Conservation (phyloP, 148 eudicot genomes). For the Amaranthus hypochondriacus region DNA sequence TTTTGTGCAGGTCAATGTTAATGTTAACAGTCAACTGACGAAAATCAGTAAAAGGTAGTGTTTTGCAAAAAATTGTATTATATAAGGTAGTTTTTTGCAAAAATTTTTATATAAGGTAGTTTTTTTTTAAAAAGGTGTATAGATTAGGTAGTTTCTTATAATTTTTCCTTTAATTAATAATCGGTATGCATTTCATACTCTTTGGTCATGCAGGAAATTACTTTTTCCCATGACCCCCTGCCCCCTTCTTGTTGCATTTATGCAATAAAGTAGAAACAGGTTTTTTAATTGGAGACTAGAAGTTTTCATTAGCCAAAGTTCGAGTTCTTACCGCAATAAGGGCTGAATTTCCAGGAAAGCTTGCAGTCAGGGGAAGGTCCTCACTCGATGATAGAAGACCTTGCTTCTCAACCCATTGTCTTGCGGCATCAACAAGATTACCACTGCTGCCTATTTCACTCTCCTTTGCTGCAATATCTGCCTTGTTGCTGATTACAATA, state of each 20-base stretch:
- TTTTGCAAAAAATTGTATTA: too few species aligned
- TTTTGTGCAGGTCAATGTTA: too few species aligned
- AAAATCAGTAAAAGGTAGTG: too few species aligned
- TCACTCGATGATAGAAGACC: conserved; percentile 78
- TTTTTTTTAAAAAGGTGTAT: too few species aligned
- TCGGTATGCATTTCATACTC: background rate
- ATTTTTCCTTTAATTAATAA: background rate
- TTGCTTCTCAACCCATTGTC: conserved; percentile 95
- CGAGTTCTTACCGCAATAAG: conserved; percentile 60
- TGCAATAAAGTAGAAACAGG: background rate
- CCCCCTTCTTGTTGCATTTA: too few species aligned
- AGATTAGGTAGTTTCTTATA: background rate
- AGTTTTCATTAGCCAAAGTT: background rate
- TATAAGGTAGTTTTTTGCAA: too few species aligned
- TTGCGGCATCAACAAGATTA: conserved; percentile 84
- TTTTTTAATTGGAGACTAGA: background rate
- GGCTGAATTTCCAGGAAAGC: conserved; percentile 74
- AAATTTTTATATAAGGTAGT: too few species aligned
- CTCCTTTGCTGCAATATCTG: conserved; percentile 70
- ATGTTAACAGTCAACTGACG: too few species aligned
- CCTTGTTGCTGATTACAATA: conserved; percentile 80
- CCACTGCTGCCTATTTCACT: conserved; percentile 75
- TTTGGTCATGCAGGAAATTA: background rate
- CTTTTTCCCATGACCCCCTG: background rate
- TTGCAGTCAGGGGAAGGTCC: conserved; percentile 75